Conservation (phyloP, 495 filamentous ascomycete species). For the Lophiostoma macrostomum region DNA sequence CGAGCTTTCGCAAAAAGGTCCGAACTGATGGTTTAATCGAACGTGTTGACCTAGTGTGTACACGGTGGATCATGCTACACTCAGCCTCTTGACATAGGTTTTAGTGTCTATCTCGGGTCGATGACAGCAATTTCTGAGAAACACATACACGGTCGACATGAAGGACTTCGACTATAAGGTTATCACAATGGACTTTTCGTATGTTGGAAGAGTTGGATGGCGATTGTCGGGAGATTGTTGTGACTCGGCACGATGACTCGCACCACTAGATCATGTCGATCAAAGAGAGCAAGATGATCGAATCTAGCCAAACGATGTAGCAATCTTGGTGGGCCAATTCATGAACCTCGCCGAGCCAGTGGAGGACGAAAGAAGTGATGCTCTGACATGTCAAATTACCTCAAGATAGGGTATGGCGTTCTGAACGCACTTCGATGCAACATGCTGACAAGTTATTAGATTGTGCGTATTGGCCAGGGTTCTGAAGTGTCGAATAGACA, state of each 20-base stretch:
- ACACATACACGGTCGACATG: too few relatives aligned
- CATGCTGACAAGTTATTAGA: neutral
- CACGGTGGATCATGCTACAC: too few relatives aligned
- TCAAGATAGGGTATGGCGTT: conserved; percentile 1
- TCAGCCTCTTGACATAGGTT: too few relatives aligned
- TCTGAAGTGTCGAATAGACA: conserved; percentile 2
- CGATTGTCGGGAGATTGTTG: conserved; percentile 30
- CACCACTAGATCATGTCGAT: conserved; percentile 32
- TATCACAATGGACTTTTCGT: too few relatives aligned
- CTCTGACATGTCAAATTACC: conserved; percentile 17
- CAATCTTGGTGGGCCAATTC: conserved; percentile 30
- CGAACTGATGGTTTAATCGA: too few relatives aligned
- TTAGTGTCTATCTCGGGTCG: too few relatives aligned
- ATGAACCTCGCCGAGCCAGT: conserved; percentile 31
- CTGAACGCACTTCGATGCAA: neutral
- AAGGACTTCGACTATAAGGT: too few relatives aligned
- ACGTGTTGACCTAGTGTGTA: too few relatives aligned
- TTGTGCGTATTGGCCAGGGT: conserved; percentile 2
- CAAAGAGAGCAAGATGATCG: conserved; percentile 24
- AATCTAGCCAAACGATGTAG: conserved; percentile 28
- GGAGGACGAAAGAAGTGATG: conserved; percentile 20
- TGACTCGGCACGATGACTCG: conserved; percentile 29
- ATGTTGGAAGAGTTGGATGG: too few relatives aligned
- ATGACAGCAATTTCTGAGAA: too few relatives aligned
- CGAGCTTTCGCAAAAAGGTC: too few relatives aligned